Percentiles rank a stretch among this genome's conserved stretches.
Conservation (phyloP, 805 yeast genomes). For the Komagataella pastoris region DNA sequence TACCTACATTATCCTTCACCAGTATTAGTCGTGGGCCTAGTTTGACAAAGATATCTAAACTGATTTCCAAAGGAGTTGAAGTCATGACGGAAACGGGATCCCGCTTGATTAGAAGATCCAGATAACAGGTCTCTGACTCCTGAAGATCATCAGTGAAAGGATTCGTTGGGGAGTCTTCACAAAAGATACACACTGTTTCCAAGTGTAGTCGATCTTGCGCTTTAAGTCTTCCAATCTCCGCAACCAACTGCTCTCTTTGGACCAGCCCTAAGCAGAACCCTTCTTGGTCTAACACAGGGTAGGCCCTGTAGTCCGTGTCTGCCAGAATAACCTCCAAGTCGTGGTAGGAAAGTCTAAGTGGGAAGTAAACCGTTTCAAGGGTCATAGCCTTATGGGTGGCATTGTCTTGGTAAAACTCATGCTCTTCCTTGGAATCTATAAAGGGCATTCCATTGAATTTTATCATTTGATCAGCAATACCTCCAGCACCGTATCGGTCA, state of each 20-base stretch:
- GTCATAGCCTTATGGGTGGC: conserved; percentile 54
- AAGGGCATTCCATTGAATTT: conserved; percentile 78
- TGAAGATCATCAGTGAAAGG: not conserved
- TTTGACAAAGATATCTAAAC: conserved; percentile 57
- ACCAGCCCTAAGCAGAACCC: conserved; percentile 33
- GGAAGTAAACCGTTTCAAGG: conserved; percentile 21
- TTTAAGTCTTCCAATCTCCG: conserved; percentile 13
- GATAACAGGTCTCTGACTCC: conserved; percentile 2
- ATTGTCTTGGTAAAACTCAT: conserved; percentile 28
- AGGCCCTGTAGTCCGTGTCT: conserved; percentile 27
- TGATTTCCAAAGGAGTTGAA: conserved; percentile 41
- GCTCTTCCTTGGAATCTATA: conserved; percentile 60
- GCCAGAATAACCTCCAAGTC: conserved; percentile 20
- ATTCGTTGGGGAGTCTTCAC: conserved; percentile 4
- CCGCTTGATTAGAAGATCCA: conserved; percentile 25
- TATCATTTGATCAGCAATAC: conserved; percentile 95
- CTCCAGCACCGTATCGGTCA: conserved; percentile 64
- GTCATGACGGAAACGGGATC: conserved; percentile 53
- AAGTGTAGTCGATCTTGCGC: conserved; percentile 8
- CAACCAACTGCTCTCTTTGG: conserved; percentile 25
- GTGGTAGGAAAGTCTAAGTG: conserved; percentile 19
- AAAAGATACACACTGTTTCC: conserved; percentile 11
- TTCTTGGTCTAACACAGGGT: conserved; percentile 30
- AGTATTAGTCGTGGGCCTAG: conserved; percentile 70
- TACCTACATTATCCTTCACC: conserved; percentile 43